Conservation (phyloP, 2,329 filamentous ascomycete genomes). For the Plectosphaerella cucumerina region DNA sequence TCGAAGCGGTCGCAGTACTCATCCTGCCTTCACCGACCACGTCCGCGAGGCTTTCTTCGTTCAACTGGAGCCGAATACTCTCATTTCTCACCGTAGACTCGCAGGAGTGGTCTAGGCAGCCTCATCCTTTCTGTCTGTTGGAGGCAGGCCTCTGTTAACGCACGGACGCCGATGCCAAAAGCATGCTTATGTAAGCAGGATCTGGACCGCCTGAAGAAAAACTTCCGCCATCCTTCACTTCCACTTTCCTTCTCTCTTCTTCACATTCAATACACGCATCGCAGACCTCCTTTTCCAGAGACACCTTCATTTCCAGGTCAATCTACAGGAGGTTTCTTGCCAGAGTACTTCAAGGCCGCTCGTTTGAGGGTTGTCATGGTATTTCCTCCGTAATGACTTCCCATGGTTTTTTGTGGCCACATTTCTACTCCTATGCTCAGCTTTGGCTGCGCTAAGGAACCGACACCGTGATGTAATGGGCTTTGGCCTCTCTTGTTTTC, state of each 20-base stretch:
- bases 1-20: too few relatives aligned
- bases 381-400: constrained; percentile 33
- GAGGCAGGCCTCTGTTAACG: too few relatives aligned
- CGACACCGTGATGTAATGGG: too few relatives aligned
- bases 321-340: constrained; percentile 5
- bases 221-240: constrained; percentile 3
- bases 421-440: constrained; percentile 14
- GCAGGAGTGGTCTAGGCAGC: too few relatives aligned
- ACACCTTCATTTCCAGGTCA: not conserved
- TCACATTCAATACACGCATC: constrained; percentile 11
- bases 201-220: not conserved
- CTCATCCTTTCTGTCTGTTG: too few relatives aligned
- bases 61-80: too few relatives aligned
- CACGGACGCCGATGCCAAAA: not conserved
- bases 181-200: constrained; percentile 1
- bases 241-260: constrained; percentile 15
- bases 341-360: constrained; percentile 10
- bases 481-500: too few relatives aligned
- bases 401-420: constrained; percentile 40
- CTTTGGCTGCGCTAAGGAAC: too few relatives aligned
- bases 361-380: constrained; percentile 34
- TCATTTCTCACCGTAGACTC: too few relatives aligned
- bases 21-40: not conserved
- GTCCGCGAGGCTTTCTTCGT: too few relatives aligned
- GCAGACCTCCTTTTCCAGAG: not conserved